phyloP scores from a whole-genome alignment of 2,329 filamentous ascomycete genomes.

The Incumbomyces lentus region DNA sequence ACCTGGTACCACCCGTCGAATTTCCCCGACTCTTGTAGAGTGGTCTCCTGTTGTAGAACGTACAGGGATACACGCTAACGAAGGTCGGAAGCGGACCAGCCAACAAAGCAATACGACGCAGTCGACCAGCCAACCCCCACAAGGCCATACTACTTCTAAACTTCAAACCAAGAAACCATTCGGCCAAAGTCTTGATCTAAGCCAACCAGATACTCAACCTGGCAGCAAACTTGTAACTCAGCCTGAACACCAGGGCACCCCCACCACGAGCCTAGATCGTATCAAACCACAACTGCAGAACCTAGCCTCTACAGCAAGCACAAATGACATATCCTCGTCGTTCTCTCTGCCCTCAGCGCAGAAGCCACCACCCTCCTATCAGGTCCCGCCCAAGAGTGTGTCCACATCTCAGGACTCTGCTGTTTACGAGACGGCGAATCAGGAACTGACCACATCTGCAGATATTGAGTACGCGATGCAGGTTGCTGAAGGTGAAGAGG shows the following conservation, averaged over 20 bases:
- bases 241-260: not conserved
- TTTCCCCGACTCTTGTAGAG: not conserved
- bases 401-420: constrained; percentile 10
- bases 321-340: not conserved
- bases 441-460: not conserved
- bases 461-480: not conserved
- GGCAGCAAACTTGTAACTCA: not conserved
- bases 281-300: not conserved
- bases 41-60: not conserved
- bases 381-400: not conserved
- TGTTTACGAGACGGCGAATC: constrained; percentile 12
- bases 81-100: constrained; percentile 4
- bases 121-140: constrained; percentile 6
- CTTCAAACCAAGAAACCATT: constrained; percentile 1
- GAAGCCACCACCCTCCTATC: constrained; percentile 1
- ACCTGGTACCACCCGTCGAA: not conserved
- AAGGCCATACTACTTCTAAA: not conserved
- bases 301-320: not conserved
- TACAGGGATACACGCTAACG: constrained; percentile 1
- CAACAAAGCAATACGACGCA: constrained; percentile 3
- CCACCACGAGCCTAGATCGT: not conserved
- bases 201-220: not conserved
- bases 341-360: not conserved
- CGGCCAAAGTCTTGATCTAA: not conserved
- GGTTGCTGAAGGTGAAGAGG: not conserved